Conservation (phyloP, 2,329 filamentous ascomycete species). For the Pseudocercospora macadamiae region DNA sequence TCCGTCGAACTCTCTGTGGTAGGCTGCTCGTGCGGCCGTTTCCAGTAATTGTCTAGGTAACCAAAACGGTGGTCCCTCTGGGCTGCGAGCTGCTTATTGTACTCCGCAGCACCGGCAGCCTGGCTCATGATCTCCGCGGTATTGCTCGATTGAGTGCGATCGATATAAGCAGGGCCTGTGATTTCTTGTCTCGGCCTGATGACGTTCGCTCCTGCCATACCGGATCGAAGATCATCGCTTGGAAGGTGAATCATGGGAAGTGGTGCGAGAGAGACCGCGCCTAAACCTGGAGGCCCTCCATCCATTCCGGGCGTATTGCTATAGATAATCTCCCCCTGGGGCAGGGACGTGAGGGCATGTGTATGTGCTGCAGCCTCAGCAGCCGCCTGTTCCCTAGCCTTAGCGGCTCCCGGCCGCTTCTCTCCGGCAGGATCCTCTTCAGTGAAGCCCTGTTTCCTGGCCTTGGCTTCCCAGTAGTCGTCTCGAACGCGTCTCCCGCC, state of each 20-base stretch:
- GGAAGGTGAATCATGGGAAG: constrained; percentile 84
- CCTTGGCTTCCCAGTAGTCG: constrained; percentile 98
- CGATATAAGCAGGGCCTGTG: constrained; percentile 82
- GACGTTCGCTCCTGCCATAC: constrained; percentile 81
- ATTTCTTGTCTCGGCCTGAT: constrained; percentile 88
- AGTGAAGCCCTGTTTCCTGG: constrained; percentile 95
- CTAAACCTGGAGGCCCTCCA: constrained; percentile 53
- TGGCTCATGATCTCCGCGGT: constrained; percentile 81
- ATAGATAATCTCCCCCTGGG: constrained; percentile 87
- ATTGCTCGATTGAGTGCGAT: constrained; percentile 76
- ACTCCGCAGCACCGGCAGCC: constrained; percentile 85
- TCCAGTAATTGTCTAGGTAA: constrained; percentile 81
- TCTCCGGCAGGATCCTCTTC: constrained; percentile 95
- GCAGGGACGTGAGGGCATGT: constrained; percentile 61
- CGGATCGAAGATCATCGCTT: constrained; percentile 74
- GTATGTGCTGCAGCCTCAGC: constrained; percentile 65
- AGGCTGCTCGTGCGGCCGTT: constrained; percentile 74
- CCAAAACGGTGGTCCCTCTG: constrained; percentile 78
- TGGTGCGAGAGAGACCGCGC: constrained; percentile 70
- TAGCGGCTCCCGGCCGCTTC: constrained; percentile 89
- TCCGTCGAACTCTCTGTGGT: constrained; percentile 52
- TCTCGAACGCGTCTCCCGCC: constrained; percentile 90
- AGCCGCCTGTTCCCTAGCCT: constrained; percentile 79
- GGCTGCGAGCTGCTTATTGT: constrained; percentile 81
- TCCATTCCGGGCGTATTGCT: constrained; percentile 57